Evolutionary conservation across 2,329 filamentous ascomycete genomes (phyloP), one percentile per base, ranked within the genome.

Genomic region (Aaosphaeria arxii): DNA sequence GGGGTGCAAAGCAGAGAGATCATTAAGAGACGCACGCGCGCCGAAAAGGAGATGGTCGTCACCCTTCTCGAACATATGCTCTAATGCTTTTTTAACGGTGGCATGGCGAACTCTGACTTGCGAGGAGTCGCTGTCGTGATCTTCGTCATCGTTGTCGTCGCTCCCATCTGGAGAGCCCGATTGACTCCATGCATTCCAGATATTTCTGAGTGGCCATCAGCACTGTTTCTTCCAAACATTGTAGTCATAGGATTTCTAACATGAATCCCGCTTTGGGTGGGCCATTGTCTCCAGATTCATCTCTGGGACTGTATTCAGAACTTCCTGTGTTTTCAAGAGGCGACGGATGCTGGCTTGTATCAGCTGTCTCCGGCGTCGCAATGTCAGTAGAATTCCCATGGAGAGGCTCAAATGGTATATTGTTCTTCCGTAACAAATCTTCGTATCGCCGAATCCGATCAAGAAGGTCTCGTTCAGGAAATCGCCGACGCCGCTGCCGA

Each of bases 401-500:
- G 17, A 88, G 77, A 11, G 84, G 78, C 43, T 89, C 83, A 55
- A 90, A 88, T n/a, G 77, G 71, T 59, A 91, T 81, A 44, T 84
- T 80, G 58, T 89, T 77, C 64, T 86, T 78, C 45, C 77, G 76
- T 31, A 91, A 74, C 38, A 91, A 71, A 5, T 71, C 65, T 69
- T 91, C 88, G 58, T 90, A 90, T 43, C 80, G 79, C 46, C 78
- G 81, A 24, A 90, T 73, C n/a, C 85, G 81, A 5, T 87, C 83
- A 45, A 89, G 73, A 38, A 91, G 74, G 48, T 88, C 85, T 61
- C 81, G 81, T 69, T 91, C 87, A 24, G 85, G 82, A 41, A 88
- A 83, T 46, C 83, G 82, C 67, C 62, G 84, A 70, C 60, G 83
- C 74, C 63, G 84, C 74, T 62, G 82, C 69, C 57, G 82, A 72